Evolutionary conservation across 441 rosid genomes (phyloP), one percentile per base, ranked within the genome.

Genomic region (Arabidopsis hybrid): DNA sequence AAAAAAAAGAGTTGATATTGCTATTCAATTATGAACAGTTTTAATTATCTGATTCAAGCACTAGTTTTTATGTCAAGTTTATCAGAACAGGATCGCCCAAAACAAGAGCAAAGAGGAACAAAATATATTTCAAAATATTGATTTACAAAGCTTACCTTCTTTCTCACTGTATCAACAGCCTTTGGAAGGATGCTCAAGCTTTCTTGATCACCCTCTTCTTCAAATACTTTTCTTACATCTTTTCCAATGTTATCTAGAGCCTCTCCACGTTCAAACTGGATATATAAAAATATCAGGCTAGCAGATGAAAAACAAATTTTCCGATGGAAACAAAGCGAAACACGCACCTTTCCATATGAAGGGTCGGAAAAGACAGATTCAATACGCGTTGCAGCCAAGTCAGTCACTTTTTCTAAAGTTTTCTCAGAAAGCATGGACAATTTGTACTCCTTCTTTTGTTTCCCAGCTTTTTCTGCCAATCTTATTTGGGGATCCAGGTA

Each of bases 221-320:
- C 94, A 77, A 95, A 90, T 59, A 70, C 59, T 68, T 70, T 83
- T 79, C 69, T 88, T 47, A 89, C 99, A 56, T 83, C 92, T 73
- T 80, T 87, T 34, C 91, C 79, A 75, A 95, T 91, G 74, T 84
- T 83, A 49, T 95, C 99, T 73, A 95, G 81, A 60, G 98, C 98
- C 81, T 90, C 98, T 42, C 99, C 99, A 56, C 98, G 96, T 81
- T 95, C 92, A 88, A 93, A 95, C 99, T 95, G 80, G 26, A 75
- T 38, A n/a, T 69, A 46, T 3, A 72, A 8, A 36, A 66, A 35
- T 29, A 75, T 69, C 51, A 65, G 55, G 17, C n/a, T 10, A 60
- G 53, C 29, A 49, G 43, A 43, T 7, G 34, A 69, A 49, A 56
- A 13, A 2, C 32, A 40, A 43, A 47, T 9, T 42, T 49, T 29